Evolutionary conservation across 108 stramenopile species (phyloP).

Genomic region (Fragilaria radians): DNA sequence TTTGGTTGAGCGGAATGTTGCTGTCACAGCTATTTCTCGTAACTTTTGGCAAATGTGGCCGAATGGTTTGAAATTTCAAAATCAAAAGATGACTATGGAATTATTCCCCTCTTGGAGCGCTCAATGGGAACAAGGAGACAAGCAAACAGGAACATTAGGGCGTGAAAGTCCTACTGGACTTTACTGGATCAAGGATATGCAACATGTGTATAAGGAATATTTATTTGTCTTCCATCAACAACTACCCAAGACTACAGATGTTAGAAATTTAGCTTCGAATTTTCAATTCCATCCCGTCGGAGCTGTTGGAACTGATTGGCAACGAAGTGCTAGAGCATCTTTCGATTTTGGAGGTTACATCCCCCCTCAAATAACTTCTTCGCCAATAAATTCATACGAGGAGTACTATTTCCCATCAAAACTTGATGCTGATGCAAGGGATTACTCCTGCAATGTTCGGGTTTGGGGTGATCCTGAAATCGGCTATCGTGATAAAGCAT

Average conservation of each 20-base stretch:
- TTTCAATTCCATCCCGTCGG: background rate
- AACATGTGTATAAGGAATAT: background rate
- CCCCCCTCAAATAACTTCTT: background rate
- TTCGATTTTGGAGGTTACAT: background rate
- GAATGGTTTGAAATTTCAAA: background rate
- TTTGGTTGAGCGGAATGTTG: background rate
- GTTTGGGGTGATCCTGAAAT: background rate
- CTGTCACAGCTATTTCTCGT: background rate
- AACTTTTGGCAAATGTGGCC: constrained; percentile 1
- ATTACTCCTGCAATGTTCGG: background rate
- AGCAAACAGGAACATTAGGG: background rate
- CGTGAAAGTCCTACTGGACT: background rate
- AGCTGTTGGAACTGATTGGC: background rate
- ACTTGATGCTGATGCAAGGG: background rate
- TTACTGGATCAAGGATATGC: background rate
- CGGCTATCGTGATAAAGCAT: background rate
- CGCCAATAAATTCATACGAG: background rate
- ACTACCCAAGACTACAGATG: background rate
- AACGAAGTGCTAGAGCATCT: background rate
- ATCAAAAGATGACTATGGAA: background rate
- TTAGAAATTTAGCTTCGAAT: background rate
- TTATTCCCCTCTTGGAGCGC: background rate
- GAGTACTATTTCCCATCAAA: background rate
- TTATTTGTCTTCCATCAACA: background rate
- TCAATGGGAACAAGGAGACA: background rate